phyloP scores from a whole-genome alignment of 768 basidiomycete species.

The Termitomyces sp. region DNA sequence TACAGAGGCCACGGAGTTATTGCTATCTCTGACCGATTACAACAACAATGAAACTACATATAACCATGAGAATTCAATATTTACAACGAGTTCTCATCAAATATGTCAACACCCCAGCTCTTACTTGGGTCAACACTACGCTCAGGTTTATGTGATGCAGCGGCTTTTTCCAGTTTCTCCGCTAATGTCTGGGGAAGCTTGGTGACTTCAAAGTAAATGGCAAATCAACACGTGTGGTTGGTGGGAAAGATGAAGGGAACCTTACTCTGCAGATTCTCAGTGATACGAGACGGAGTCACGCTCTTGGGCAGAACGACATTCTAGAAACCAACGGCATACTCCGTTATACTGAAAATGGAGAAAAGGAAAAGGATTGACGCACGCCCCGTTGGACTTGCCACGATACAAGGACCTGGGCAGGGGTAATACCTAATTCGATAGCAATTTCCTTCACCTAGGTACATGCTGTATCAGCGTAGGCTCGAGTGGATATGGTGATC shows the following conservation, averaged over 20 bases:
- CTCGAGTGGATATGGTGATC: neutral
- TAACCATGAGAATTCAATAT: neutral
- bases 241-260: conserved; percentile 12
- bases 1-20: neutral
- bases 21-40: neutral
- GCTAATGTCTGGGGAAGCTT: conserved; percentile 34
- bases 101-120: conserved; percentile 62
- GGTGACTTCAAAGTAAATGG: conserved; percentile 28
- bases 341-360: neutral
- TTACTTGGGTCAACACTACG: conserved; percentile 55
- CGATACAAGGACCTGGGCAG: conserved; percentile 68
- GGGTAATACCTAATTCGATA: conserved; percentile 58
- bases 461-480: neutral
- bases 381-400: conserved; percentile 79
- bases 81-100: conserved; percentile 27
- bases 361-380: conserved; percentile 17
- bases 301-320: conserved; percentile 74
- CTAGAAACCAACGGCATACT: conserved; percentile 24
- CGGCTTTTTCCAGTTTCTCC: conserved; percentile 43
- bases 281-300: conserved; percentile 60
- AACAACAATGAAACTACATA: neutral
- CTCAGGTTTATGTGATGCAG: conserved; percentile 46
- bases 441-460: conserved; percentile 51
- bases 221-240: conserved; percentile 10
- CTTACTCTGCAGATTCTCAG: conserved; percentile 67